phyloP scores from a whole-genome alignment of 495 filamentous ascomycete genomes.

The Clohesyomyces aquaticus region DNA sequence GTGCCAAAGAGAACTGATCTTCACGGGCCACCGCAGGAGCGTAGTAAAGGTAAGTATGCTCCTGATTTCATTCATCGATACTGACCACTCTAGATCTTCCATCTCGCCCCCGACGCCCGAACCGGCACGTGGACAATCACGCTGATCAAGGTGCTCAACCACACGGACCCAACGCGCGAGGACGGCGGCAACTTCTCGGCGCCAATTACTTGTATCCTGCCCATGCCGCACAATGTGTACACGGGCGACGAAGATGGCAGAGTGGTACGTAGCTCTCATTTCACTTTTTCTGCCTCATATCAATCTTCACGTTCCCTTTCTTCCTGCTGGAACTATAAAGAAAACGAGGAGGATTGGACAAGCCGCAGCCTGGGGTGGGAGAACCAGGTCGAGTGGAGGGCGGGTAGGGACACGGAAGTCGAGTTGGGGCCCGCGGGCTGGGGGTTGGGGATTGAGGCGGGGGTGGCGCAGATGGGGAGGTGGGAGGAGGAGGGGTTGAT shows the following conservation, averaged over 20 bases:
- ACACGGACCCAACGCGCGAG: constrained; percentile 73
- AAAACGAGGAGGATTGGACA: constrained; percentile 8
- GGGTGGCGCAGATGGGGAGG: too few relatives aligned
- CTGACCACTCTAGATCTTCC: constrained; percentile 55
- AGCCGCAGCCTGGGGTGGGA: constrained; percentile 1
- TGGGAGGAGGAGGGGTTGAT: too few relatives aligned
- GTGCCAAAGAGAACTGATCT: constrained; percentile 81
- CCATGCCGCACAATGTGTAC: constrained; percentile 82
- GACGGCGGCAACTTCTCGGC: constrained; percentile 74
- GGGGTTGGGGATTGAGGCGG: too few relatives aligned
- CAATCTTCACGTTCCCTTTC: too few relatives aligned
- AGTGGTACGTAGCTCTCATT: constrained; percentile 36
- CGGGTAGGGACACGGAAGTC: constrained; percentile 15
- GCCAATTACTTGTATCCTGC: constrained; percentile 85
- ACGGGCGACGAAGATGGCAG: constrained; percentile 60
- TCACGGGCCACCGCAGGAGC: constrained; percentile 84
- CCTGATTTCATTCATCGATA: not conserved
- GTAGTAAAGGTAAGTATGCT: constrained; percentile 67
- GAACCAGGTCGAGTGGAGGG: constrained; percentile 21
- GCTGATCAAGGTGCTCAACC: constrained; percentile 77
- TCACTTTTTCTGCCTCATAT: too few relatives aligned
- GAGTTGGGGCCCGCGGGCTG: too few relatives aligned
- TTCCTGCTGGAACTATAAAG: not conserved
- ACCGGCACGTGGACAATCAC: constrained; percentile 62
- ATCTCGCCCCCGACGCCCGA: constrained; percentile 52